Conservation (phyloP, 352 stramenopile genomes). For the Phytophthora macrochlamydospora region DNA sequence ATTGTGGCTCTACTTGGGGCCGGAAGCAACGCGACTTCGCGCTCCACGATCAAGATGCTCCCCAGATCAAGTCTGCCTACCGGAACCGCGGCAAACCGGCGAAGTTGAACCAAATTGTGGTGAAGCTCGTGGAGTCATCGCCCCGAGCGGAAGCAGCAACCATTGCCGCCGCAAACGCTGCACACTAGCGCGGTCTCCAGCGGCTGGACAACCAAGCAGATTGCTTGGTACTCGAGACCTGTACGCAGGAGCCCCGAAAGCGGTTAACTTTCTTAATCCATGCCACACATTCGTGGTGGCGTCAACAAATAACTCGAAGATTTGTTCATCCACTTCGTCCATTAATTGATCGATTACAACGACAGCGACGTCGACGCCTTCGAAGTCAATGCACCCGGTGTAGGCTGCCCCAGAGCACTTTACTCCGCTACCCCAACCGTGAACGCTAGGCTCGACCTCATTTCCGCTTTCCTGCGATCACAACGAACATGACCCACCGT, state of each 20-base stretch:
- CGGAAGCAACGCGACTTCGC: conserved; percentile 1
- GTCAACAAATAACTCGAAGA: too few species aligned
- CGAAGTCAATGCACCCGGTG: too few species aligned
- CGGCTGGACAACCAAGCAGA: not conserved
- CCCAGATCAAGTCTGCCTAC: conserved; percentile 15
- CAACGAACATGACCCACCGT: not conserved
- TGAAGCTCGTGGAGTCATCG: conserved; percentile 24
- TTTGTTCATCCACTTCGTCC: too few species aligned
- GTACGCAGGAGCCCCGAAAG: too few species aligned
- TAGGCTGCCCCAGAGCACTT: too few species aligned
- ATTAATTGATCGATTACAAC: too few species aligned
- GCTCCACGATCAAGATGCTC: conserved; percentile 13
- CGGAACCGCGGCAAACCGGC: conserved; percentile 8
- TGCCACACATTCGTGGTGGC: too few species aligned
- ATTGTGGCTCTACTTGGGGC: conserved; percentile 17
- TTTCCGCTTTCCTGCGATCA: too few species aligned
- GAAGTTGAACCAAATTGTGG: conserved; percentile 15
- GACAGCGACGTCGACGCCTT: too few species aligned
- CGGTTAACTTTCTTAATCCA: too few species aligned
- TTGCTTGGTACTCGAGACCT: not conserved
- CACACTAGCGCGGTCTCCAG: not conserved
- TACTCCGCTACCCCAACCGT: too few species aligned
- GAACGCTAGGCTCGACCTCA: too few species aligned
- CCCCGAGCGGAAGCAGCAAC: conserved; percentile 1
- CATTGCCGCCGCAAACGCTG: not conserved